A percentile compares a stretch with the other conserved stretches of the same genome.
Evolutionary conservation across 345 rosid species (phyloP).

Genomic region (Dipteronia sinensis): DNA sequence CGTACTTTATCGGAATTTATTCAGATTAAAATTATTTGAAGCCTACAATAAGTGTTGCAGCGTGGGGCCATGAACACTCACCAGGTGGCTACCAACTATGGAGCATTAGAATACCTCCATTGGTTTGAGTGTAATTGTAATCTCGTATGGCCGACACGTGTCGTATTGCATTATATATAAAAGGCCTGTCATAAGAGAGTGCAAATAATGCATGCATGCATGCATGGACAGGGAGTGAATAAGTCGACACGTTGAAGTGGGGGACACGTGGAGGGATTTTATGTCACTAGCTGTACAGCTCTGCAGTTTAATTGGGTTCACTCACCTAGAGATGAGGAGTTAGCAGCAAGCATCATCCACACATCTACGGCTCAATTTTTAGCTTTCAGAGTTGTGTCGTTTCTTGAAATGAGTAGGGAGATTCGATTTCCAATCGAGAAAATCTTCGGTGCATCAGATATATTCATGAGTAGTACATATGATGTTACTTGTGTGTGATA

Average conservation of each 20-base stretch:
- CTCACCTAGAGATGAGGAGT: neutral
- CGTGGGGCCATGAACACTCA: neutral
- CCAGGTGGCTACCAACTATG: neutral
- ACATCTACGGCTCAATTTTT: too few species aligned
- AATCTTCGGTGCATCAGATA: too few species aligned
- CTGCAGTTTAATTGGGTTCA: too few species aligned
- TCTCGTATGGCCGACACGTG: neutral
- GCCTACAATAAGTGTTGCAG: too few species aligned
- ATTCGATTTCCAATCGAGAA: neutral
- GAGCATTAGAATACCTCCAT: neutral
- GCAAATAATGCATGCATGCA: neutral
- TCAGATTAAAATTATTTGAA: too few species aligned
- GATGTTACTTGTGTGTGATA: too few species aligned
- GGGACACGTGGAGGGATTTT: conserved; percentile 7
- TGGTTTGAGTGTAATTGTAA: too few species aligned
- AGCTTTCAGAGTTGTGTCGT: too few species aligned
- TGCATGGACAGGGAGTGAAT: neutral
- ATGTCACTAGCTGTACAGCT: too few species aligned
- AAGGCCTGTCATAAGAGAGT: too few species aligned
- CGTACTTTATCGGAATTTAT: too few species aligned
- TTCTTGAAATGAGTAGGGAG: neutral
- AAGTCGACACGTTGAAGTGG: neutral
- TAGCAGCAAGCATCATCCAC: neutral
- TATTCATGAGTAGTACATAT: accelerated
- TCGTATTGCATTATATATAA: too few species aligned